Conservation (phyloP, 805 yeast species). For the Yarrowia keelungensis region DNA sequence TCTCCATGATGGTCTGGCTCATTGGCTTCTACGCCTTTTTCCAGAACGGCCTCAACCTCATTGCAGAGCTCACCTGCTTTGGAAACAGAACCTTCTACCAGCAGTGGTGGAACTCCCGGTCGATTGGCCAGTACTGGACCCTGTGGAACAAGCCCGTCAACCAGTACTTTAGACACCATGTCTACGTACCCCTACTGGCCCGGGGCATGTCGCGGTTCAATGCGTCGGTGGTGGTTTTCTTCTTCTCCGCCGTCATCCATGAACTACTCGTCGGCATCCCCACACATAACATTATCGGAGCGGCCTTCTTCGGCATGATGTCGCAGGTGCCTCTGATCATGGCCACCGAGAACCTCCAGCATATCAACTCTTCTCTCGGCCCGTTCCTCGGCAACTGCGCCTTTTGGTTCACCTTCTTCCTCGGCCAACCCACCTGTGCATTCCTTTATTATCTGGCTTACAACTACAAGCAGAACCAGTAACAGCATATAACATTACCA, state of each 20-base stretch:
- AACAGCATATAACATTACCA: constrained; percentile 16
- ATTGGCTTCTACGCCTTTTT: constrained; percentile 54
- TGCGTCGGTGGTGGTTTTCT: constrained; percentile 52
- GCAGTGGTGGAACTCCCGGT: constrained; percentile 61
- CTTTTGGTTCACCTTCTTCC: constrained; percentile 56
- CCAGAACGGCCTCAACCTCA: constrained; percentile 54
- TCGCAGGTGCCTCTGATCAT: constrained; percentile 55
- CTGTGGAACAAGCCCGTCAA: constrained; percentile 57
- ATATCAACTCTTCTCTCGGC: constrained; percentile 54
- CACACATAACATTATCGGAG: constrained; percentile 56
- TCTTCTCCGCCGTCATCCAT: constrained; percentile 56
- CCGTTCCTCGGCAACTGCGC: constrained; percentile 50
- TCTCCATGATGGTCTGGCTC: constrained; percentile 56
- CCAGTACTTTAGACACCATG: constrained; percentile 54
- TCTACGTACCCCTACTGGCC: constrained; percentile 53
- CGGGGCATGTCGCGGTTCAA: constrained; percentile 48
- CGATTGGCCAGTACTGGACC: constrained; percentile 57
- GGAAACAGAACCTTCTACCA: constrained; percentile 57
- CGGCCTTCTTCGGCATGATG: constrained; percentile 55
- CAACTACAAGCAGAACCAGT: constrained; percentile 48
- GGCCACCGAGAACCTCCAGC: constrained; percentile 54
- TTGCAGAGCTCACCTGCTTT: constrained; percentile 56
- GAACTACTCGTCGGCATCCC: constrained; percentile 58
- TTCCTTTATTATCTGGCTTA: constrained; percentile 56
- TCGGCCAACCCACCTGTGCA: constrained; percentile 57